These are phyloP conservation scores for Marsdenia floribunda DNA, from an alignment of 257 asterid genomes.

Conservation along the genomic window DNA sequence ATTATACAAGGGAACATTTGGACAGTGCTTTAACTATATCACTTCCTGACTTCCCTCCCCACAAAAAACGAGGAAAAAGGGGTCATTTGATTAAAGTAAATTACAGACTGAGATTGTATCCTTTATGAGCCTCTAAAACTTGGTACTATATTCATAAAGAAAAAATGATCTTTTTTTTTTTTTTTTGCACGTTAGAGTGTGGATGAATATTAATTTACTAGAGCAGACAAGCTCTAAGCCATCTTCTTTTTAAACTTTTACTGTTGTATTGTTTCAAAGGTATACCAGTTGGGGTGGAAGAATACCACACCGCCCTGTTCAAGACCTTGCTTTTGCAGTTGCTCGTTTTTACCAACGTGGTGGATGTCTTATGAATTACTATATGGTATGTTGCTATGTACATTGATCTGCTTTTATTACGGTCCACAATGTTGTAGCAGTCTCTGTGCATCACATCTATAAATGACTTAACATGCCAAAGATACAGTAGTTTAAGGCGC, in stretches of 20 bases:
- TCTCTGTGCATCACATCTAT: neutral
- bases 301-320: constrained; percentile 80
- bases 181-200: neutral
- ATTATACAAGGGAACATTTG: no score
- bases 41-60: neutral
- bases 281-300: constrained; percentile 83
- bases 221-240: neutral
- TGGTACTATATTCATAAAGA: neutral
- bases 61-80: neutral
- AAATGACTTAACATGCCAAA: neutral
- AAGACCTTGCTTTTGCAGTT: constrained; percentile 92
- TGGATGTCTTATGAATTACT: constrained; percentile 89
- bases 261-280: constrained; percentile 39
- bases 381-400: constrained; percentile 56
- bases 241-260: constrained; percentile 3
- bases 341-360: constrained; percentile 98
- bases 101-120: neutral
- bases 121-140: neutral
- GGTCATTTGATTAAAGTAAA: neutral
- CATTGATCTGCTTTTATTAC: neutral
- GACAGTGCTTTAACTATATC: neutral
- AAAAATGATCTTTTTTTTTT: neutral
- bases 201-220: neutral
- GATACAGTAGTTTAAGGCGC: neutral
- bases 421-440: neutral